Percentiles rank a stretch among this genome's conserved stretches.
Evolutionary conservation across 352 stramenopile species (phyloP).

Genomic region (Aphanomyces invadans): DNA sequence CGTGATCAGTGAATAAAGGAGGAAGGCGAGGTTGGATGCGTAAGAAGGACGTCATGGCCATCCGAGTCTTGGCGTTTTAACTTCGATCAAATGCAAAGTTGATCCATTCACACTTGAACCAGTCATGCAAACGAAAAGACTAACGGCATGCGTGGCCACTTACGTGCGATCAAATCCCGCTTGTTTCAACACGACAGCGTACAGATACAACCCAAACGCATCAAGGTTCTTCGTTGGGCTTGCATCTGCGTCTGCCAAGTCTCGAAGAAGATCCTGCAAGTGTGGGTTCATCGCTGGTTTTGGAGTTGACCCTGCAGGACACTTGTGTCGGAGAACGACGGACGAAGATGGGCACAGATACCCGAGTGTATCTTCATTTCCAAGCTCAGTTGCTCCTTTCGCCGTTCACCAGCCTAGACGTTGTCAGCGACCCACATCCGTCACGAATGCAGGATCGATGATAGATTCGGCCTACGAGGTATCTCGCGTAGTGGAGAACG

Average conservation of each 20-base stretch:
- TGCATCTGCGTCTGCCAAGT: slow-evolving; percentile 43
- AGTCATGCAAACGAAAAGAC: too few relatives aligned
- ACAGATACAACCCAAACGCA: slow-evolving; percentile 73
- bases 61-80: too few relatives aligned
- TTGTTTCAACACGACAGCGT: slow-evolving; percentile 54
- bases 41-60: too few relatives aligned
- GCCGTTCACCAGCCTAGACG: slow-evolving; percentile 60
- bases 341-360: slow-evolving; percentile 14
- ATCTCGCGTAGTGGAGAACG: slow-evolving; percentile 68
- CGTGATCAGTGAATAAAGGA: too few relatives aligned
- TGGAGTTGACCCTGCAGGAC: slow-evolving; percentile 29
- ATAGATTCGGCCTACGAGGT: slow-evolving; percentile 35
- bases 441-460: background rate
- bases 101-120: too few relatives aligned
- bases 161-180: background rate
- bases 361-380: slow-evolving; percentile 57
- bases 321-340: background rate
- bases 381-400: slow-evolving; percentile 69
- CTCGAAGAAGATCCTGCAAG: slow-evolving; percentile 58
- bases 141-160: too few relatives aligned
- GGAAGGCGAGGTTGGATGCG: too few relatives aligned
- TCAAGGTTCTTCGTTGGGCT: slow-evolving; percentile 53
- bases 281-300: slow-evolving; percentile 50
- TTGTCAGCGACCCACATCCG: background rate
- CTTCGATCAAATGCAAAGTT: too few relatives aligned